A percentile compares a stretch with the other conserved stretches of the same genome.
These are phyloP conservation scores for Paraphoma sp. DNA, from an alignment of 2,329 filamentous ascomycete genomes.

Conservation along the genomic window DNA sequence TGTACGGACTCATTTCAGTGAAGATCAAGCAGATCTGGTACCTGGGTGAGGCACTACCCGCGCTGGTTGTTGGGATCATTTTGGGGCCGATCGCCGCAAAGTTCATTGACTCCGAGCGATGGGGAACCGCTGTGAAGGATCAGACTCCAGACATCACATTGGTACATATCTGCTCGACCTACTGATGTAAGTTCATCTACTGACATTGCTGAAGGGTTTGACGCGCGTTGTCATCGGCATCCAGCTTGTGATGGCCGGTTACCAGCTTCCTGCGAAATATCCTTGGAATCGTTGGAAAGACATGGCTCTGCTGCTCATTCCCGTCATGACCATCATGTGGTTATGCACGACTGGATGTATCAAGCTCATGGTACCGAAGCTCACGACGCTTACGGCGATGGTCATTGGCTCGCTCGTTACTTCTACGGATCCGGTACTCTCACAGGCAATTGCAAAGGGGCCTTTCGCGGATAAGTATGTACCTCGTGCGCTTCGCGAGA, in stretches of 20 bases:
- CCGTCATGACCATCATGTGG: slow-evolving; percentile 70
- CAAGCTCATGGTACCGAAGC: slow-evolving; percentile 60
- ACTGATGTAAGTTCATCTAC: not conserved
- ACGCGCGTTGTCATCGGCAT: slow-evolving; percentile 68
- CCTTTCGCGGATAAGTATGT: slow-evolving; percentile 69
- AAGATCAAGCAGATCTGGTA: slow-evolving; percentile 63
- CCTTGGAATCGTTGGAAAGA: slow-evolving; percentile 58
- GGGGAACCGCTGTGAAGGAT: slow-evolving; percentile 43
- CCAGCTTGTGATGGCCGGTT: slow-evolving; percentile 69
- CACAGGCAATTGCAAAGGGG: slow-evolving; percentile 68
- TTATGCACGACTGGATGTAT: slow-evolving; percentile 64
- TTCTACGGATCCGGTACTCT: slow-evolving; percentile 68
- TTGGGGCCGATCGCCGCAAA: slow-evolving; percentile 63
- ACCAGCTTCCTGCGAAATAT: slow-evolving; percentile 66
- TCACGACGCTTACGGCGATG: slow-evolving; percentile 58
- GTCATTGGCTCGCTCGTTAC: slow-evolving; percentile 68
- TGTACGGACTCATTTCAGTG: slow-evolving; percentile 60
- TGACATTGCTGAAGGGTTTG: slow-evolving; percentile 50
- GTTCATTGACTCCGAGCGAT: slow-evolving; percentile 56
- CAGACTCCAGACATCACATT: slow-evolving; percentile 51
- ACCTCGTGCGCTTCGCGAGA: slow-evolving; percentile 62
- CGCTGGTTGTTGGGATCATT: slow-evolving; percentile 60
- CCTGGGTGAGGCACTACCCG: slow-evolving; percentile 59
- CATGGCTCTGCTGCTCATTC: slow-evolving; percentile 62
- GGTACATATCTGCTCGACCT: slow-evolving; percentile 32